These are phyloP conservation scores for Parietaria judaica DNA, from an alignment of 306 rosid genomes.

Conservation along the genomic window DNA sequence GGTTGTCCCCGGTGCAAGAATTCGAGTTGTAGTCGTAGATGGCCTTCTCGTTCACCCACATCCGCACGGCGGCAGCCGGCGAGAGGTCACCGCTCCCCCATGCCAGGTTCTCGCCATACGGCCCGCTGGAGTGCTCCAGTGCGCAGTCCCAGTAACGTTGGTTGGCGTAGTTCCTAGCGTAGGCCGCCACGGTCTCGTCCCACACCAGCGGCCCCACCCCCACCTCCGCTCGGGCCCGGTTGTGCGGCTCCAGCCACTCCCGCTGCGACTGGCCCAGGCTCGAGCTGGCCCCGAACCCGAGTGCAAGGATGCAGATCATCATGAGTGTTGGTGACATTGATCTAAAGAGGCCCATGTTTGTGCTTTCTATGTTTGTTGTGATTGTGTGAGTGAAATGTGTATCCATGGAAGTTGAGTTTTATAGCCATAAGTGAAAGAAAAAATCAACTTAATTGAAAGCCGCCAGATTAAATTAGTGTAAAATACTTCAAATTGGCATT, in stretches of 20 bases:
- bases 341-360: background rate
- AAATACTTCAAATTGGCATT: too few species aligned
- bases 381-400: too few species aligned
- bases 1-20: conserved; percentile 11
- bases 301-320: background rate
- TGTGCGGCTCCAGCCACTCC: conserved; percentile 28
- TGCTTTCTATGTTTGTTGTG: too few species aligned
- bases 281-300: background rate
- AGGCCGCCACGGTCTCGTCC: conserved; percentile 16
- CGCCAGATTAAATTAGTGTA: too few species aligned
- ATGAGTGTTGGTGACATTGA: background rate
- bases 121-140: conserved; percentile 10
- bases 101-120: conserved; percentile 24
- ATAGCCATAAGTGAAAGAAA: too few species aligned
- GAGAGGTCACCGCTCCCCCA: conserved; percentile 7
- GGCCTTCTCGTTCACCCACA: conserved; percentile 36
- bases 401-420: too few species aligned
- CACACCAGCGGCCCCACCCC: conserved; percentile 26
- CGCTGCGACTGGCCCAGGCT: background rate
- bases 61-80: conserved; percentile 18
- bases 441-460: too few species aligned
- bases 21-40: conserved; percentile 28
- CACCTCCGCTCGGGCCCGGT: conserved; percentile 25
- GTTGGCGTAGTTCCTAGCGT: conserved; percentile 21
- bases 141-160: background rate